These are phyloP conservation scores for Arthrobotrys musiformis DNA, from an alignment of 2,329 filamentous ascomycete genomes.

Conservation along the genomic window DNA sequence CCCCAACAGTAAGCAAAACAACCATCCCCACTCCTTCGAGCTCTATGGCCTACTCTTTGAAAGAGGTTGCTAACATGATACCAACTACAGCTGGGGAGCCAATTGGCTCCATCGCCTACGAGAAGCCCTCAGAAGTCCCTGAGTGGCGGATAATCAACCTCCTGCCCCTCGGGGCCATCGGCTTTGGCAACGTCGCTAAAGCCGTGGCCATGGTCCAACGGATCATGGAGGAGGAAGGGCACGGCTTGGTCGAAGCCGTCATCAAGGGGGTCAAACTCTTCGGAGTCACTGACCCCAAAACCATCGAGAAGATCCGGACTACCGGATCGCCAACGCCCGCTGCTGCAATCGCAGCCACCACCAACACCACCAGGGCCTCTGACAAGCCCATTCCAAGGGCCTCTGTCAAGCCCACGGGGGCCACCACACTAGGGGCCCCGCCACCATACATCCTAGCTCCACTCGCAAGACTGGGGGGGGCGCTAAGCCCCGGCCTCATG, in stretches of 20 bases:
- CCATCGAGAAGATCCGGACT: constrained; percentile 31
- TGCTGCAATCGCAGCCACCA: neutral
- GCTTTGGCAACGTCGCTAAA: neutral
- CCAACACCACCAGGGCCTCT: neutral
- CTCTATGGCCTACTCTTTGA: neutral
- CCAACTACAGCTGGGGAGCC: constrained; percentile 18
- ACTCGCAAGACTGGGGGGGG: constrained; percentile 11
- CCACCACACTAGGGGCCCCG: neutral
- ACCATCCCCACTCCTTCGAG: neutral
- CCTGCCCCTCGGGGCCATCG: constrained; percentile 29
- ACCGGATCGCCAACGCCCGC: neutral
- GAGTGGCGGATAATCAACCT: constrained; percentile 30
- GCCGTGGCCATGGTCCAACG: constrained; percentile 28
- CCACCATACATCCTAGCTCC: neutral
- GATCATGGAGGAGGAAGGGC: constrained; percentile 28
- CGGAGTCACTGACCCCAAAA: constrained; percentile 46
- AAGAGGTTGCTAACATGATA: neutral
- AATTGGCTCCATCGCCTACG: constrained; percentile 37
- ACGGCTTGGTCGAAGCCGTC: constrained; percentile 9
- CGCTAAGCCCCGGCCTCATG: constrained; percentile 1
- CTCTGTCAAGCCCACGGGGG: neutral
- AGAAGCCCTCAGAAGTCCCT: constrained; percentile 25
- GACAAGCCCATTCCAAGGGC: neutral
- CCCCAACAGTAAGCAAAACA: constrained; percentile 22
- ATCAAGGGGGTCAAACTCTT: constrained; percentile 39